Evolutionary conservation across 805 yeast species (phyloP).

Genomic region (Kodamaea hsintzibuensis): DNA sequence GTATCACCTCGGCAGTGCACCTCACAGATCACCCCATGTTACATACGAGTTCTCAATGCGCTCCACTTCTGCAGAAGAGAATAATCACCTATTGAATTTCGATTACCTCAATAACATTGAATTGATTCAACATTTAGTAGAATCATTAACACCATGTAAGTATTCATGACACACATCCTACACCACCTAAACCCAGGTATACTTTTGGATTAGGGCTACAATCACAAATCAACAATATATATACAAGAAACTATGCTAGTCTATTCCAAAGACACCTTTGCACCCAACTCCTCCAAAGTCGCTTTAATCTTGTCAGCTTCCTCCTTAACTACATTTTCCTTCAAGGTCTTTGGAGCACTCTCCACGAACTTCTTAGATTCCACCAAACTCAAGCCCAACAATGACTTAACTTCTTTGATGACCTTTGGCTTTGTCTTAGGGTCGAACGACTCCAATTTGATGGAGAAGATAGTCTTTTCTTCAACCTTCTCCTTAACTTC

Average conservation of each 20-base stretch:
- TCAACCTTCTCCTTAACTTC: conserved; percentile 76
- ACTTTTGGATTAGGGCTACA: not conserved
- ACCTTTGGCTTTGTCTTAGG: conserved; percentile 95
- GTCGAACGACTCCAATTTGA: conserved; percentile 92
- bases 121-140: too few species aligned
- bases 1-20: not conserved
- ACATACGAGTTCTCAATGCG: too few species aligned
- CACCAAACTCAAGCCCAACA: conserved; percentile 89
- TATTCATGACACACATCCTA: not conserved
- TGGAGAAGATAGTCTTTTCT: conserved; percentile 89
- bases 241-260: conserved; percentile 5
- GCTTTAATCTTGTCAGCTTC: conserved; percentile 97
- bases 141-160: too few species aligned
- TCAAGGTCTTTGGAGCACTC: conserved; percentile 92
- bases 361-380: conserved; percentile 98
- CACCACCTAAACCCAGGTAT: not conserved
- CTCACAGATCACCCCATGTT: not conserved
- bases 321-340: conserved; percentile 94
- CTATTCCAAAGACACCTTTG: conserved; percentile 86
- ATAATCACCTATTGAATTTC: too few species aligned
- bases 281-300: conserved; percentile 92
- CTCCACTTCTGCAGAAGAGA: not conserved
- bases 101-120: too few species aligned
- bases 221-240: conserved; percentile 3
- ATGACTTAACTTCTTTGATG: conserved; percentile 92